Percentiles rank a stretch among this genome's conserved stretches.
phyloP scores from a whole-genome alignment of 805 yeast species.

The Nakazawaea wyomingensis region DNA sequence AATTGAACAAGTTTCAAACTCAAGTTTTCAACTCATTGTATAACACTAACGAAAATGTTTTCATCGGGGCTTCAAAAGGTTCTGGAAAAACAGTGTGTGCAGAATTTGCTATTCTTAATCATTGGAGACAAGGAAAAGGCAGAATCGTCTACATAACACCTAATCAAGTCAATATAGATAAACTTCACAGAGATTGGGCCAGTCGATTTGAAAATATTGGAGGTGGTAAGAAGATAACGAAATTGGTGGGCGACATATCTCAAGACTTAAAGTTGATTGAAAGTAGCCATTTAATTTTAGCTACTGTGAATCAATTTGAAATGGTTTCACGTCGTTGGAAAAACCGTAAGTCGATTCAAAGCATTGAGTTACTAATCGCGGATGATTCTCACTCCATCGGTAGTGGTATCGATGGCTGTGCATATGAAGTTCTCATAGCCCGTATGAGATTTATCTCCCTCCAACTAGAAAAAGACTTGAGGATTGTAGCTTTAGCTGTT shows the following conservation, averaged over 20 bases:
- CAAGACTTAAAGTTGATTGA: constrained; percentile 53
- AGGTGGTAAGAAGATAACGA: constrained; percentile 53
- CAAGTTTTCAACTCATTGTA: constrained; percentile 61
- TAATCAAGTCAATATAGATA: constrained; percentile 48
- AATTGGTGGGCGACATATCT: constrained; percentile 47
- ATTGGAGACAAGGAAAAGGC: constrained; percentile 68
- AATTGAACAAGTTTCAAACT: constrained; percentile 71
- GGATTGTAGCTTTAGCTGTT: constrained; percentile 67
- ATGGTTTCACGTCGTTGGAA: constrained; percentile 76
- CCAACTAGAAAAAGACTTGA: constrained; percentile 50
- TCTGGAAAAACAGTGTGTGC: constrained; percentile 70
- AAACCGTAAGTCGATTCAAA: constrained; percentile 62
- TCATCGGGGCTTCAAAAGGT: constrained; percentile 72
- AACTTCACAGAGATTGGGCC: constrained; percentile 45
- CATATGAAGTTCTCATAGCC: constrained; percentile 66
- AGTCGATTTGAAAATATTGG: constrained; percentile 40
- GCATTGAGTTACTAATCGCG: constrained; percentile 61
- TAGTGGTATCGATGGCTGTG: constrained; percentile 46
- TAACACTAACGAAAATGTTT: constrained; percentile 49
- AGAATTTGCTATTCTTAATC: constrained; percentile 65
- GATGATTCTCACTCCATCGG: constrained; percentile 74
- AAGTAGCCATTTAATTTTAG: constrained; percentile 59
- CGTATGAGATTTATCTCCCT: constrained; percentile 66
- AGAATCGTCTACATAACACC: constrained; percentile 73
- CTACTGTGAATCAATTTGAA: constrained; percentile 81